Conservation (phyloP, 257 asterid genomes). For the Sherardia arvensis region DNA sequence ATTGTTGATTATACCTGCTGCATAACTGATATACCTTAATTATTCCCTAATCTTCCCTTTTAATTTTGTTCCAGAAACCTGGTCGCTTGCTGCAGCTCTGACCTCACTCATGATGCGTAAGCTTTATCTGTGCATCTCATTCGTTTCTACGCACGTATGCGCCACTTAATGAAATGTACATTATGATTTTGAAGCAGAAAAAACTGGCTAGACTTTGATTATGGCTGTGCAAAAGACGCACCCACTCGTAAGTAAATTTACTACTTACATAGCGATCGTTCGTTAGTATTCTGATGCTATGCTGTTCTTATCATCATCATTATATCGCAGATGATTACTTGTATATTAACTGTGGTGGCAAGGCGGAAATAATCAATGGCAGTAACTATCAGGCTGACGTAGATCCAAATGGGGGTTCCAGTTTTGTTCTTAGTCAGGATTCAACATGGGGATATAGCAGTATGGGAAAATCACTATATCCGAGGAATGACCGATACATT, state of each 20-base stretch:
- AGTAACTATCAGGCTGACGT: conserved; percentile 15
- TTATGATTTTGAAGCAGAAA: not conserved
- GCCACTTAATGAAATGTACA: not conserved
- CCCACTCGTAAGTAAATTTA: not conserved
- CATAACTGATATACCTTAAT: too few species aligned
- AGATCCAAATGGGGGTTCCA: conserved; percentile 7
- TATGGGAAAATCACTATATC: conserved; percentile 9
- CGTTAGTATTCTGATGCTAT: too few species aligned
- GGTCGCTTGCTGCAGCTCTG: not conserved
- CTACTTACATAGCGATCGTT: too few species aligned
- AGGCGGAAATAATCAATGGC: not conserved
- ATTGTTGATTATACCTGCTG: too few species aligned
- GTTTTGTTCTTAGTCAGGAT: conserved; percentile 5
- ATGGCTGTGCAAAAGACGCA: not conserved
- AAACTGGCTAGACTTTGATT: not conserved
- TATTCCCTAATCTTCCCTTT: not conserved
- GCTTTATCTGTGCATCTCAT: too few species aligned
- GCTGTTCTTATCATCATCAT: too few species aligned
- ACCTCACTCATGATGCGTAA: too few species aligned
- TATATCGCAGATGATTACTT: conserved; percentile 17
- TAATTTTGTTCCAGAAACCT: not conserved
- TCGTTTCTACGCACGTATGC: too few species aligned
- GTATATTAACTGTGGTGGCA: conserved; percentile 20
- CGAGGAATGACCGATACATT: not conserved
- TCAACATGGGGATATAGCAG: conserved; percentile 24